These are phyloP conservation scores for Corylus avellana DNA, from an alignment of 306 rosid genomes.

Conservation along the genomic window DNA sequence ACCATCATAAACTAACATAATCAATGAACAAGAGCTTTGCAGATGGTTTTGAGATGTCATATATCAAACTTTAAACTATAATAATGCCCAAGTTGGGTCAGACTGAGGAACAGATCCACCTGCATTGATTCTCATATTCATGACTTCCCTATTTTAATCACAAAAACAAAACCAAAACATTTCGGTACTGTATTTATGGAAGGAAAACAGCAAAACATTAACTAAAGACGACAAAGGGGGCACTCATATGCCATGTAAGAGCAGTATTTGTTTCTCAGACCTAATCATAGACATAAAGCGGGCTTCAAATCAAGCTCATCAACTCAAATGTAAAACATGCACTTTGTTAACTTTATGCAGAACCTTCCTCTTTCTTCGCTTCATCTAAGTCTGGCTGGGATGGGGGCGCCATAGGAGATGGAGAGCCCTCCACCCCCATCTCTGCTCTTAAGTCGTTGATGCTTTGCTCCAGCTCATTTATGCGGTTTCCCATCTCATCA, in stretches of 20 bases:
- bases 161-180: too few relatives aligned
- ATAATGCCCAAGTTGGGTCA: not conserved
- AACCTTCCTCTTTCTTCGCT: slow-evolving; percentile 60
- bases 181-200: not conserved
- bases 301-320: slow-evolving; percentile 21
- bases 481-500: slow-evolving; percentile 94
- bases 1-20: not conserved
- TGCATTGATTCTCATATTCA: slow-evolving; percentile 2
- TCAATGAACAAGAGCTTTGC: not conserved
- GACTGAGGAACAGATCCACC: not conserved
- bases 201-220: not conserved
- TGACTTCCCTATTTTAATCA: not conserved
- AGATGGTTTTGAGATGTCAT: not conserved
- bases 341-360: slow-evolving; percentile 39
- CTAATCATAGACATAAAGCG: slow-evolving; percentile 8
- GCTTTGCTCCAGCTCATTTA: slow-evolving; percentile 92
- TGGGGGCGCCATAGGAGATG: slow-evolving; percentile 53
- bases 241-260: not conserved
- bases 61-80: not conserved
- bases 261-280: slow-evolving; percentile 9
- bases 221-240: not conserved
- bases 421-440: slow-evolving; percentile 93
- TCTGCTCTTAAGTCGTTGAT: slow-evolving; percentile 79
- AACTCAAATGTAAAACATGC: slow-evolving; percentile 28
- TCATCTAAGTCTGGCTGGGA: slow-evolving; percentile 58